These are phyloP conservation scores for Trichophyton equinum DNA, from an alignment of 2,329 filamentous ascomycete genomes.

Conservation along the genomic window DNA sequence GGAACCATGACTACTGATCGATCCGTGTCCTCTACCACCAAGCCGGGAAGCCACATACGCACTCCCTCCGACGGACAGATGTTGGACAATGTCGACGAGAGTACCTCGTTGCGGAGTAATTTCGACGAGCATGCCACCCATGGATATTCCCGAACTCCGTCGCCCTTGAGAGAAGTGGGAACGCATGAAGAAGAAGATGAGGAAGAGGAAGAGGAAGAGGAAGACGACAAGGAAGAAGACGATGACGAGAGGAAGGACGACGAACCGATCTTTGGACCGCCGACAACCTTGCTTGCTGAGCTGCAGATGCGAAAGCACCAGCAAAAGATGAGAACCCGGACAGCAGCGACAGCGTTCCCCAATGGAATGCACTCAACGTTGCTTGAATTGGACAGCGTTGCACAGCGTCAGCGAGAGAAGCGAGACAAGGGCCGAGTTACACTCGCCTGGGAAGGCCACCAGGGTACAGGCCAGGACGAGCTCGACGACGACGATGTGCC, in stretches of 20 bases:
- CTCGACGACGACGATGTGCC: constrained; percentile 74
- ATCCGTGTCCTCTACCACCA: constrained; percentile 14
- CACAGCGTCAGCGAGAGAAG: constrained; percentile 66
- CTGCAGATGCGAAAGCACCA: constrained; percentile 83
- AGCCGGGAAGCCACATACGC: constrained; percentile 11
- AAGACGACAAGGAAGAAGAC: constrained; percentile 38
- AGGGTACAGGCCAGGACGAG: constrained; percentile 26
- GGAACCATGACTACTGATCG: constrained; percentile 5
- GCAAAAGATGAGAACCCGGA: constrained; percentile 65
- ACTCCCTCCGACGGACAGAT: constrained; percentile 13
- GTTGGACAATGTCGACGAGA: constrained; percentile 11
- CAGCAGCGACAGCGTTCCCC: constrained; percentile 49
- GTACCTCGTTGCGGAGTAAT: constrained; percentile 11
- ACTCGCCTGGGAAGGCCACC: constrained; percentile 69
- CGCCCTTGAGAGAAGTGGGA: neutral
- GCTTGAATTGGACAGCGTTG: constrained; percentile 78
- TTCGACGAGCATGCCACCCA: constrained; percentile 13
- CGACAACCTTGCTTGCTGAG: constrained; percentile 85
- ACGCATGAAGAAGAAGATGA: constrained; percentile 15
- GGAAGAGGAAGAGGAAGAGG: constrained; percentile 27
- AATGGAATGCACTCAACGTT: constrained; percentile 85
- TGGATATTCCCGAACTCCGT: constrained; percentile 1
- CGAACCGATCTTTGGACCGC: constrained; percentile 50
- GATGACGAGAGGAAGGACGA: constrained; percentile 34
- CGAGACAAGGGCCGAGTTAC: constrained; percentile 65